Evolutionary conservation across 108 stramenopile genomes (phyloP).

Genomic region (Parietichytrium sp.): DNA sequence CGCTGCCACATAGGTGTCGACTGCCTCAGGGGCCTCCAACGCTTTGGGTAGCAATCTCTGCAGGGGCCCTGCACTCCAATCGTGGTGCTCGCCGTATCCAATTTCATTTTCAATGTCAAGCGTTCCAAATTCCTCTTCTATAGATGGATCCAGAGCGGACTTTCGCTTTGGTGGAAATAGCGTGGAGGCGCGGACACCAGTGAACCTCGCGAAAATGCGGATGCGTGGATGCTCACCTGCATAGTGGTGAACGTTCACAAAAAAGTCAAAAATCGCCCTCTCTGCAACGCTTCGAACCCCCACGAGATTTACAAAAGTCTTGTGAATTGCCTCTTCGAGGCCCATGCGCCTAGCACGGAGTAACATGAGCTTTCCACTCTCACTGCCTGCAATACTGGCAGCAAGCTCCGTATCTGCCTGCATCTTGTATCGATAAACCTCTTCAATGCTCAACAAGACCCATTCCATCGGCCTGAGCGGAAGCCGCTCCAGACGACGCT

Average conservation of each 20-base stretch:
- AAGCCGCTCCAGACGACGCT: not conserved
- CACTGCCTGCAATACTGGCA: too few species aligned
- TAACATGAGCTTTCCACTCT: too few species aligned
- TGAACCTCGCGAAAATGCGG: not conserved
- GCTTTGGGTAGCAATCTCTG: not conserved
- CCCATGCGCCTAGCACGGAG: too few species aligned
- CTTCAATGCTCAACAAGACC: not conserved
- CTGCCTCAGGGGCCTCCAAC: not conserved
- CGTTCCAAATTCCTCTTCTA: not conserved
- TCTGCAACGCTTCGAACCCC: not conserved
- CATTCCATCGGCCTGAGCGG: not conserved
- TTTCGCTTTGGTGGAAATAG: conserved; percentile 6
- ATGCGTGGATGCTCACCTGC: not conserved
- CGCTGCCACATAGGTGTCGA: conserved; percentile 5
- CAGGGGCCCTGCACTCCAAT: conserved; percentile 13
- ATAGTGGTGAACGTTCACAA: not conserved
- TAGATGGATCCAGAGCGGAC: conserved; percentile 23
- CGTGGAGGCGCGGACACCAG: not conserved
- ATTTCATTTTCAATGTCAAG: not conserved
- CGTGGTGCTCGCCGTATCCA: conserved; percentile 7
- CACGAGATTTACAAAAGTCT: not conserved
- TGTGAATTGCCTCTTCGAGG: conserved; percentile 22
- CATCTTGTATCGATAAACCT: conserved; percentile 4
- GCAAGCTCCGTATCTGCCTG: not conserved
- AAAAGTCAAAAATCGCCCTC: not conserved